Base-by-base conservation (phyloP, 1,284 basidiomycete species). In the Uromyces viciae-fabae region DNA sequence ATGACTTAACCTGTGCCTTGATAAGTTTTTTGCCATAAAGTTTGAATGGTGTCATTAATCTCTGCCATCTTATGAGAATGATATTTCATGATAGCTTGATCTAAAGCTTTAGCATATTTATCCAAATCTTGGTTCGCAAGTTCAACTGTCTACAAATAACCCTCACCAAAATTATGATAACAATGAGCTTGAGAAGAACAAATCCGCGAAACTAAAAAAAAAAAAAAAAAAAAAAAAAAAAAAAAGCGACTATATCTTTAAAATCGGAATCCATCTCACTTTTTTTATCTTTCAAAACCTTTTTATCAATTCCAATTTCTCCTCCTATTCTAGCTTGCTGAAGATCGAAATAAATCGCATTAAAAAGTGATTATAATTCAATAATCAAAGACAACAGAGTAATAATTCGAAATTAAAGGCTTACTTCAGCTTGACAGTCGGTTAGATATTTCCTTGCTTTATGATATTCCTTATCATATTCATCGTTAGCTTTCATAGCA, bases 11-110 rank as follows among this genome's bases (percentile, higher is more conserved):
- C 94, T 82, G 94, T 98, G 82, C 97, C 97, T 86, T 99, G 96
- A 86, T 99, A 99, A 0, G 96, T 99, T 88, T 95, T 96, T 85
- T 94, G 95, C 97, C 97, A 99, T 1, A 99, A 87, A 85, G 94
- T 93, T 81, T 92, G 91, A 90, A 97, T 97, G 31, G 91, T 95
- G 84, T 96, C 94, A 85, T 99, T 99, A 85, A 99, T 95, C 88
- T 99, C 97, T 86, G 95, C 94, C 97, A 99, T 98, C 88, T 99
- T 99, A 85, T 98, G 89, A n/a, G 92, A 88, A 85, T 99, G 97
- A 85, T 97, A 99, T 86, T 93, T 93, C 92, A 99, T 95, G 87
- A 99, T 98, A 62, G 95, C 96, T 95, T 93, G 93, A 87, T 98
- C 95, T 64, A 98, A 87, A 0, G 95, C 97, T 86, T 98, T 98